phyloP scores from a whole-genome alignment of 2,329 filamentous ascomycete species.

The Pyricularia pennisetigena region DNA sequence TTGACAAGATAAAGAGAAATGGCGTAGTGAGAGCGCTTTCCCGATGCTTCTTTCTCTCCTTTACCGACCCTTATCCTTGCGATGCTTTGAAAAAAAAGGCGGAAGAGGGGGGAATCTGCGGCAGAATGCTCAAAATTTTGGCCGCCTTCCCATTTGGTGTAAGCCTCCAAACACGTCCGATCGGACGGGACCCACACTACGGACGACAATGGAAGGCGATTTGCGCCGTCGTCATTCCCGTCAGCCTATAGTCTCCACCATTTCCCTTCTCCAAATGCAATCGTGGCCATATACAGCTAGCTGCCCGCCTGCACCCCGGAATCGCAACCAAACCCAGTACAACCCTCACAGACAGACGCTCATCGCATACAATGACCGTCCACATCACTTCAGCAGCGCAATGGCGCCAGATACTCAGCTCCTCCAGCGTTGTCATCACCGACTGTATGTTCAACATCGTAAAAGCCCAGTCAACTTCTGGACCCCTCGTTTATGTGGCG shows the following conservation, averaged over 20 bases:
- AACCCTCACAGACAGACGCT: not conserved
- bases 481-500: not conserved
- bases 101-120: constrained; percentile 7
- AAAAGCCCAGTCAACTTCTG: not conserved
- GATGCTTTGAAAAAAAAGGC: not conserved
- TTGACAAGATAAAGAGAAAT: not conserved
- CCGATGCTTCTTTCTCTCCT: not conserved
- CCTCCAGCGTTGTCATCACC: constrained; percentile 71
- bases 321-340: not conserved
- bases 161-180: not conserved
- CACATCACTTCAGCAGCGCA: constrained; percentile 57
- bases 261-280: constrained; percentile 3
- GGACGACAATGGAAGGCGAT: not conserved
- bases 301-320: not conserved
- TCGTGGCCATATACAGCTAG: not conserved
- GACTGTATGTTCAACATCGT: constrained; percentile 60
- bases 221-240: not conserved
- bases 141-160: constrained; percentile 14
- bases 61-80: not conserved
- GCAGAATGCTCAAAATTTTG: constrained; percentile 12
- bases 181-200: not conserved
- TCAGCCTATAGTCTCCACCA: not conserved
- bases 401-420: constrained; percentile 62
- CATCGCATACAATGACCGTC: constrained; percentile 30
- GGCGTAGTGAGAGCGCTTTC: not conserved